Conservation (phyloP, 1,284 basidiomycete genomes). For the Puccinia hordei region DNA sequence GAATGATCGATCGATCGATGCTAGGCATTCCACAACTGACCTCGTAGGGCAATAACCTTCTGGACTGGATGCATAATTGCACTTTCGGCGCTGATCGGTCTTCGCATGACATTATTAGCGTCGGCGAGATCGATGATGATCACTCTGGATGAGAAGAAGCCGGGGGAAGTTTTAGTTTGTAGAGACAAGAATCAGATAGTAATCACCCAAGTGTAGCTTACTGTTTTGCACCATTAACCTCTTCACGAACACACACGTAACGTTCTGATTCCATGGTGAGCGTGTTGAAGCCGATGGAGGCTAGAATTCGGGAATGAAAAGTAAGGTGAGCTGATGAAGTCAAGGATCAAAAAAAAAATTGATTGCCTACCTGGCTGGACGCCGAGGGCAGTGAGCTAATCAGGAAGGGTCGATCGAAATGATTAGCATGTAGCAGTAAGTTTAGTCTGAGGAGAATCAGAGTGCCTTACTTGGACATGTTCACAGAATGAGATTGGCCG, state of each 20-base stretch:
- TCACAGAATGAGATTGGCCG: conserved; percentile 60
- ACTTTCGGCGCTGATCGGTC: conserved; percentile 96
- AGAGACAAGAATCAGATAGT: background rate
- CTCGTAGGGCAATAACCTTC: conserved; percentile 85
- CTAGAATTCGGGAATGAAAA: conserved; percentile 54
- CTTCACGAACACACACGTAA: conserved; percentile 91
- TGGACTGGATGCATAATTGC: conserved; percentile 98
- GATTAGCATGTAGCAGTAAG: background rate
- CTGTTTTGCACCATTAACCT: conserved; percentile 85
- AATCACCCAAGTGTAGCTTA: background rate
- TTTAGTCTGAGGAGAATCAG: background rate
- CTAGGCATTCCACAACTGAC: conserved; percentile 15
- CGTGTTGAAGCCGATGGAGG: conserved; percentile 95
- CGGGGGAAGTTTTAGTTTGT: conserved; percentile 1
- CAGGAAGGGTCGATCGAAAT: conserved; percentile 7
- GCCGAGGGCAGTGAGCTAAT: conserved; percentile 89
- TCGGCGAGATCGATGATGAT: conserved; percentile 95
- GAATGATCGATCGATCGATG: background rate
- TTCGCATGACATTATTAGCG: conserved; percentile 90
- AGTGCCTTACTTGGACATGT: conserved; percentile 61
- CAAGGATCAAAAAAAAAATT: background rate
- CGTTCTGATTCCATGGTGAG: conserved; percentile 95
- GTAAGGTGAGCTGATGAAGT: background rate
- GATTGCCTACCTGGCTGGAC: conserved; percentile 70
- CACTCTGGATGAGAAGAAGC: conserved; percentile 62